phyloP scores from a whole-genome alignment of 768 basidiomycete genomes.

The Gelatoporia subvermispora region DNA sequence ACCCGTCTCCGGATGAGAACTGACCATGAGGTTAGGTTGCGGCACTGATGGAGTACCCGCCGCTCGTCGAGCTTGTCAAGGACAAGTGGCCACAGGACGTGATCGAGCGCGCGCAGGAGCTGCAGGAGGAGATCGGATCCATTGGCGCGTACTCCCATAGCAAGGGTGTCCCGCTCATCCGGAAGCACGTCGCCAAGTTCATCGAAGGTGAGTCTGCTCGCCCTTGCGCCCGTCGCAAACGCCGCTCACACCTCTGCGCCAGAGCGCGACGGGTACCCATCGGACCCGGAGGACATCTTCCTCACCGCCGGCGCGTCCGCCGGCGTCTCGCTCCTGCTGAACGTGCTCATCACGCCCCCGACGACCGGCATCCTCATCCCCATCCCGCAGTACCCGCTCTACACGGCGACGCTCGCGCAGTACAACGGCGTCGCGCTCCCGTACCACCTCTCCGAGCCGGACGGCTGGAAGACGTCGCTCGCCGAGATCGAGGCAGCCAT shows the following conservation, averaged over 20 bases:
- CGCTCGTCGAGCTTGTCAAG: slow-evolving; percentile 70
- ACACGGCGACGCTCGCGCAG: slow-evolving; percentile 91
- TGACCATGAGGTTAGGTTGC: slow-evolving; percentile 53
- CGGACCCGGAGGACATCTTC: slow-evolving; percentile 83
- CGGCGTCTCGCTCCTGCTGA: slow-evolving; percentile 85
- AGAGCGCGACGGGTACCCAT: slow-evolving; percentile 89
- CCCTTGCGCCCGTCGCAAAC: not conserved
- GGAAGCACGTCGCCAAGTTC: slow-evolving; percentile 84
- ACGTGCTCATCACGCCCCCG: slow-evolving; percentile 67
- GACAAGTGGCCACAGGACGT: slow-evolving; percentile 83
- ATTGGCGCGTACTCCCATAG: slow-evolving; percentile 95
- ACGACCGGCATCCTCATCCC: slow-evolving; percentile 84
- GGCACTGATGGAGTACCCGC: slow-evolving; percentile 89
- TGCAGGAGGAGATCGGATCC: slow-evolving; percentile 84
- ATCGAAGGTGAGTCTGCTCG: slow-evolving; percentile 59
- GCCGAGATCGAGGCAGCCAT: slow-evolving; percentile 63
- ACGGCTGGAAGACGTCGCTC: slow-evolving; percentile 79
- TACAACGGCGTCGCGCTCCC: slow-evolving; percentile 75
- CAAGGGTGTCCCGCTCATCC: slow-evolving; percentile 86
- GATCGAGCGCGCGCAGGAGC: slow-evolving; percentile 72
- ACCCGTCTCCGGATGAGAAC: not conserved
- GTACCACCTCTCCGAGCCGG: slow-evolving; percentile 82
- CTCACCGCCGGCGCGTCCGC: slow-evolving; percentile 92
- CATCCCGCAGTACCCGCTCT: slow-evolving; percentile 97
- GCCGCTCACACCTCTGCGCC: slow-evolving; percentile 1